A percentile compares a stretch with the other conserved stretches of the same genome.
These are phyloP conservation scores for Acanthamoeba royreba DNA, from an alignment of 208 protist species.

Conservation along the genomic window DNA sequence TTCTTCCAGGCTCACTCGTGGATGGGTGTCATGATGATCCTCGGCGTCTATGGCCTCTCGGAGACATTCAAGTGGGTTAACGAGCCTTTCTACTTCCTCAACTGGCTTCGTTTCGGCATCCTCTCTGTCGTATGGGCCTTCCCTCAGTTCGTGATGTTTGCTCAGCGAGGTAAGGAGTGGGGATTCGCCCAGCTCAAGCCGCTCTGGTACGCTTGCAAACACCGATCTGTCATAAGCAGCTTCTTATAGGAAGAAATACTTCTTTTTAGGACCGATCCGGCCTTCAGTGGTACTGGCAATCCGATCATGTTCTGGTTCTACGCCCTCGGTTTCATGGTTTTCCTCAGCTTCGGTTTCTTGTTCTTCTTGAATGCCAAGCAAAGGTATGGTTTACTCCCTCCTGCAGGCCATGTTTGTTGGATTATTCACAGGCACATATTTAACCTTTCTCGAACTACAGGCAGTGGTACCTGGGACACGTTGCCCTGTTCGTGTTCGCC, in stretches of 20 bases:
- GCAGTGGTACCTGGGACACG: constrained; percentile 8
- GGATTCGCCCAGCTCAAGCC: constrained; percentile 24
- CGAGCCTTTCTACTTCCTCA: constrained; percentile 45
- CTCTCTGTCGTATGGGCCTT: not conserved
- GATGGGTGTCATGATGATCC: constrained; percentile 6
- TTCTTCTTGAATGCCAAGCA: constrained; percentile 10
- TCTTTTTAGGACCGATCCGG: not conserved
- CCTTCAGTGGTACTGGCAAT: not conserved
- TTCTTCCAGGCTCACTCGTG: not conserved
- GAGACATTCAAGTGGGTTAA: constrained; percentile 37
- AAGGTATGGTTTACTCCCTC: not conserved
- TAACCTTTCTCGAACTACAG: not conserved
- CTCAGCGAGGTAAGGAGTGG: constrained; percentile 36
- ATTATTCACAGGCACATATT: not conserved
- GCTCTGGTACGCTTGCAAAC: not conserved
- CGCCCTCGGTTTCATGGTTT: not conserved
- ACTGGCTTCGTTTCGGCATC: constrained; percentile 27
- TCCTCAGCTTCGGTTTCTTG: not conserved
- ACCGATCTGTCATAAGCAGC: not conserved
- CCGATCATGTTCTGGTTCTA: constrained; percentile 38
- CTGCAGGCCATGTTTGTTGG: not conserved
- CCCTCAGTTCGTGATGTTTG: constrained; percentile 9
- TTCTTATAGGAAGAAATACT: not conserved
- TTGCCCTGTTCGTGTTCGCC: not conserved
- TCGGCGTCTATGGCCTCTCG: not conserved